Percentiles rank a stretch among this genome's conserved stretches.
Evolutionary conservation across 495 filamentous ascomycete species (phyloP).

Genomic region (Aspergillus bridgeri): DNA sequence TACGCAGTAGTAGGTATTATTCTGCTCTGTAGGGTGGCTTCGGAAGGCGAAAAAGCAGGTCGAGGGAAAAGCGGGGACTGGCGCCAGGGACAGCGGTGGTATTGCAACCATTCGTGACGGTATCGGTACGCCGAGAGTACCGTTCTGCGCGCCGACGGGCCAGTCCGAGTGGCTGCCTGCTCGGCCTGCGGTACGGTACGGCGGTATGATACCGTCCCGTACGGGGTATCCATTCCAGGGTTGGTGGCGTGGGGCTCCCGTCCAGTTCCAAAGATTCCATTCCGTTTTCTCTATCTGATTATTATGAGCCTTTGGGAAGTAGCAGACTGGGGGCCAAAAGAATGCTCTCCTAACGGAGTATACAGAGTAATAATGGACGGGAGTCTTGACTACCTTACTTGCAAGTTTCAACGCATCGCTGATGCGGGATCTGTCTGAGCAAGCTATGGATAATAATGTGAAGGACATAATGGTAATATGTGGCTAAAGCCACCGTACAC

Average conservation of each 20-base stretch:
- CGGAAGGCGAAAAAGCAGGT: conserved; percentile 16
- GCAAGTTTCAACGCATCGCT: too few relatives aligned
- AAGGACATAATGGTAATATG: too few relatives aligned
- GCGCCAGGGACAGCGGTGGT: conserved; percentile 20
- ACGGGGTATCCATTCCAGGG: conserved; percentile 1
- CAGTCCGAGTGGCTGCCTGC: not conserved
- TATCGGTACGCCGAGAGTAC: conserved; percentile 6
- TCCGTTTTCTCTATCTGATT: too few relatives aligned
- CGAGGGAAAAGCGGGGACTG: conserved; percentile 22
- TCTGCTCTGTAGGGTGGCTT: conserved; percentile 6
- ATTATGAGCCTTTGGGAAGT: too few relatives aligned
- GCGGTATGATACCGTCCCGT: conserved; percentile 11
- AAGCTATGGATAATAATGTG: too few relatives aligned
- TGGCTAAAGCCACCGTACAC: not conserved
- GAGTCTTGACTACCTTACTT: too few relatives aligned
- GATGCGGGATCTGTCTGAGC: too few relatives aligned
- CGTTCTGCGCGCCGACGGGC: not conserved
- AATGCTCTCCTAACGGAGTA: too few relatives aligned
- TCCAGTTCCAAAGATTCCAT: conserved; percentile 19
- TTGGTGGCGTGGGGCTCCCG: conserved; percentile 14
- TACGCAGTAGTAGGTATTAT: conserved; percentile 10
- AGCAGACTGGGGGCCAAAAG: not conserved
- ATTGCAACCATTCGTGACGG: not conserved
- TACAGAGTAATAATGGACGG: too few relatives aligned
- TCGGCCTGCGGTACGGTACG: not conserved